Percentiles rank a stretch among this genome's conserved stretches.
Conservation (phyloP, 2,329 filamentous ascomycete species). For the Dactylonectria macrodidyma region DNA sequence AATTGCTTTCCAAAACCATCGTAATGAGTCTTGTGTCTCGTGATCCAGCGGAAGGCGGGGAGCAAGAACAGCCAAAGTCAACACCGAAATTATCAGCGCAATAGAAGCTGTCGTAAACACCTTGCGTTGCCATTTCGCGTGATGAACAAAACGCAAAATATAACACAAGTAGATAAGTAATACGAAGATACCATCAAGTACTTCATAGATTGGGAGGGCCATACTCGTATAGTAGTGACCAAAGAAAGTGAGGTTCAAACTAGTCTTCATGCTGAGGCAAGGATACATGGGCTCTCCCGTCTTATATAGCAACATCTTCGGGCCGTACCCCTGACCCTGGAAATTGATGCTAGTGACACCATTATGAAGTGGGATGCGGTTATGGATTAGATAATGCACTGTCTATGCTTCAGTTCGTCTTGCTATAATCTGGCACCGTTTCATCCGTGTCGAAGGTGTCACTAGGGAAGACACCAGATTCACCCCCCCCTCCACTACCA, state of each 20-base stretch:
- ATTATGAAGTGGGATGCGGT: too few species aligned
- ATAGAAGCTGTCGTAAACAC: neutral
- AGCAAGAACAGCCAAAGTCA: neutral
- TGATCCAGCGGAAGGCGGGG: neutral
- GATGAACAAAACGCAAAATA: neutral
- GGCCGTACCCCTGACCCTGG: neutral
- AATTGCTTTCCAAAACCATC: neutral
- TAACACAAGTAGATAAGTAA: neutral
- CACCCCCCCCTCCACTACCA: neutral
- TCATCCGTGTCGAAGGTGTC: too few species aligned
- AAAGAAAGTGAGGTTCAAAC: neutral
- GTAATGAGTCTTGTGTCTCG: neutral
- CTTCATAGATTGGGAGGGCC: neutral
- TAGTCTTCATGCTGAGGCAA: neutral
- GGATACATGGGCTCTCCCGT: neutral
- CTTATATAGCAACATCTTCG: neutral
- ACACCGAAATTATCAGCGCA: neutral
- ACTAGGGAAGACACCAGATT: neutral
- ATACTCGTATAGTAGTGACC: too few species aligned
- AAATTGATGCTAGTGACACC: neutral
- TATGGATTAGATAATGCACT: neutral
- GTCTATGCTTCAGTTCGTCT: neutral
- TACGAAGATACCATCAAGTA: neutral
- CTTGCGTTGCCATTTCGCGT: neutral
- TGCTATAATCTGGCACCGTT: neutral